Percentiles rank a stretch among this genome's conserved stretches.
Conservation (phyloP, 805 yeast species). For the Candida chilensis region DNA sequence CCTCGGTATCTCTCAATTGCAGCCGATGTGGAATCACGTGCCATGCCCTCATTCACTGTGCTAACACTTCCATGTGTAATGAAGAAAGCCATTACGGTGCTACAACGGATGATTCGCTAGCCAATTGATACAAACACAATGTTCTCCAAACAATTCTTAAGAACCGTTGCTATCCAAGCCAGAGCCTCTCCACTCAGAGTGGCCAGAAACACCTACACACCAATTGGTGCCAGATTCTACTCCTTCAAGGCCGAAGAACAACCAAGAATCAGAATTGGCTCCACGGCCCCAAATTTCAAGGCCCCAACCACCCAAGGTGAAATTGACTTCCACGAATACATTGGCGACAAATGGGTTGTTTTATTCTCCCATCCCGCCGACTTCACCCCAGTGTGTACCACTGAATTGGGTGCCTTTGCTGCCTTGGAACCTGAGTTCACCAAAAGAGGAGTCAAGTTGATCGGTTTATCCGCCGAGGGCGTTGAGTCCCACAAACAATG, state of each 20-base stretch:
- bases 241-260: slow-evolving; percentile 44
- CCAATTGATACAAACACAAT: too few relatives aligned
- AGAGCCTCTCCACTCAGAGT: slow-evolving; percentile 3
- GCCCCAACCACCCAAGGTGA: slow-evolving; percentile 79
- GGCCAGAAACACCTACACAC: slow-evolving; percentile 1
- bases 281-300: slow-evolving; percentile 80
- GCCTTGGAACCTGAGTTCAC: slow-evolving; percentile 82
- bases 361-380: slow-evolving; percentile 94
- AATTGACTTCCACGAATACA: slow-evolving; percentile 79
- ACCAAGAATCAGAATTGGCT: slow-evolving; percentile 69
- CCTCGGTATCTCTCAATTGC: too few relatives aligned
- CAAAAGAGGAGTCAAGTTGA: slow-evolving; percentile 76
- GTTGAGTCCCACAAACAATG: slow-evolving; percentile 74
- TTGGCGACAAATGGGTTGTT: slow-evolving; percentile 82
- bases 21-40: too few relatives aligned
- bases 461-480: slow-evolving; percentile 84
- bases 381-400: slow-evolving; percentile 95
- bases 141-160: not conserved
- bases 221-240: slow-evolving; percentile 1
- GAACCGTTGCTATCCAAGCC: slow-evolving; percentile 8
- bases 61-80: too few relatives aligned
- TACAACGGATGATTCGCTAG: too few relatives aligned
- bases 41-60: too few relatives aligned
- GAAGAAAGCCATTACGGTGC: too few relatives aligned
- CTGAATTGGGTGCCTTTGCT: slow-evolving; percentile 92